Evolutionary conservation across 345 rosid species (phyloP), one percentile per base, ranked within the genome.

Genomic region (Linum trigynum): DNA sequence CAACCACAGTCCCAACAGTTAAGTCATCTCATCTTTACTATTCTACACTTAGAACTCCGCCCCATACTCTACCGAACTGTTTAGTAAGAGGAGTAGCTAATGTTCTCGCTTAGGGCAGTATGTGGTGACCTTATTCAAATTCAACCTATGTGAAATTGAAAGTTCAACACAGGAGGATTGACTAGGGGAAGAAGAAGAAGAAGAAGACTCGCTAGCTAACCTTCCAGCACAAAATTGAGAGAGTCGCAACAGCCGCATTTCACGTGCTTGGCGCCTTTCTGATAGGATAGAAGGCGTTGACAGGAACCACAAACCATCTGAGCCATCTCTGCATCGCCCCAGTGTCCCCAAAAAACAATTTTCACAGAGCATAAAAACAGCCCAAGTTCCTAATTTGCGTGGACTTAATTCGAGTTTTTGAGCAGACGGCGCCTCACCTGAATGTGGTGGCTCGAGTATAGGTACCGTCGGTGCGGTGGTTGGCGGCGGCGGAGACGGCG

Each of bases 291-390:
- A 43, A 90, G 75, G 38, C 73, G 78, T 59, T 85, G 90, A 72
- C 98, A 92, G 63, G 92, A 88, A 69, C 98, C 98, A 77, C 97
- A 90, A 43, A 92, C 97, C 96, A 92, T 75, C 74, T 90, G 97
- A 72, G 75, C 88, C 79, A 77, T 77, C 60, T 87, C 94, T 90
- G 72, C 64, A 55, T 15, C 38, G 1, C 36, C 32, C 9, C 38
- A 8, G 61, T 23, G n/a, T n/a, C n/a, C 32, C 32, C 32, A 23
- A 57, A 57, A 57, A 57, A 17, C 38, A 37, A 17, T n/a, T 8
- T 17, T 23, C 0, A 57, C 38, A 57, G 38, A 12, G 5, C 61
- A 57, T 38, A 17, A 37, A 57, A 57, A 37, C 61, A 1, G 23
- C 14, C 53, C 2, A 48, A 9, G 9, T 15, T 15, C 3, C 7